Evolutionary conservation across 257 asterid genomes (phyloP), one percentile per base, ranked within the genome.

Genomic region (Lantana camara): DNA sequence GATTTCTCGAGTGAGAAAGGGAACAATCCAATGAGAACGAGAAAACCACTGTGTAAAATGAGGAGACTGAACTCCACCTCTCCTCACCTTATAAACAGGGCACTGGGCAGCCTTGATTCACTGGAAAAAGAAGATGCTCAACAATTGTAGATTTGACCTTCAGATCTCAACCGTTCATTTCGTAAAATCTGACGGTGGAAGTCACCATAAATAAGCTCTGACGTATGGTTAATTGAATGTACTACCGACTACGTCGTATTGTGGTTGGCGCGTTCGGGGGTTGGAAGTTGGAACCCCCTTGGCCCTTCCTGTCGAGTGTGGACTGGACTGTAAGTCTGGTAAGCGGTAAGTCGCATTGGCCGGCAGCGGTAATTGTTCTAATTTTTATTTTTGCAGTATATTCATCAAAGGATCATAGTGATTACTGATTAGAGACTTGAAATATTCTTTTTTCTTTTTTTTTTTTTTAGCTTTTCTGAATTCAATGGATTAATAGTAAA

Each of bases 121-220:
- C n/a, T n/a, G n/a, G n/a, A n/a, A n/a, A n/a, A n/a, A n/a, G n/a
- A n/a, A n/a, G n/a, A n/a, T n/a, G n/a, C 59, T 4, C n/a, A 3
- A 34, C 50, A n/a, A n/a, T 7, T 41, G 37, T 58, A 5, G 14
- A 22, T 20, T 10, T 55, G 45, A 55, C 20, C 44, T 32, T 35
- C 48, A 57, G 16, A 58, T 38, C 63, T 21, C 20, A 21, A 12
- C 37, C 64, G 37, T 58, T 38, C 0, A 17, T 16, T 55, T 32
- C 15, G 64, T 38, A 17, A 9, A n/a, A 15, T 57, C 48, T 35
- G 44, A n/a, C 60, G 60, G 42, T 54, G 60, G 42, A 54, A 54
- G 5, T 22, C 42, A 29, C 19, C 9, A 1, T 10, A 16, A 34
- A 16, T 35, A 37, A 35, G 4, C 22, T 44, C 60, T 29, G 59